Evolutionary conservation across 2,329 filamentous ascomycete genomes (phyloP).

Genomic region (Xylaria hypoxylon): DNA sequence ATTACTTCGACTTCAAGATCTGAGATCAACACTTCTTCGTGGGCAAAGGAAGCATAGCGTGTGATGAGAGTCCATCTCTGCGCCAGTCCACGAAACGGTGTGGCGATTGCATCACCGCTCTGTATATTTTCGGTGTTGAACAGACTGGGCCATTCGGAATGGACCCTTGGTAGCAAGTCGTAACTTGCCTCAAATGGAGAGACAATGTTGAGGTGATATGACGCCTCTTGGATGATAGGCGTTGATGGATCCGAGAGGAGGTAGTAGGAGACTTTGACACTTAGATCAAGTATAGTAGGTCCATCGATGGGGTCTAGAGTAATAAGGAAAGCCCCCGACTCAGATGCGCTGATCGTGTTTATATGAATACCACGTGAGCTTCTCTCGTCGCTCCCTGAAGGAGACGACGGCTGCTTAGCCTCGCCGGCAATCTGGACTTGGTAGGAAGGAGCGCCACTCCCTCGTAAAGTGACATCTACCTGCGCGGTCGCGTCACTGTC

Average conservation of each 20-base stretch:
- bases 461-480: conserved; percentile 75
- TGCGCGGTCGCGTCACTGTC: conserved; percentile 80
- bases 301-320: conserved; percentile 62
- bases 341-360: conserved; percentile 61
- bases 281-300: conserved; percentile 72
- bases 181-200: conserved; percentile 93
- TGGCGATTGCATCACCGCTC: conserved; percentile 49
- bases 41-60: conserved; percentile 80
- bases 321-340: conserved; percentile 60
- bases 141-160: conserved; percentile 87
- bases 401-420: conserved; percentile 50
- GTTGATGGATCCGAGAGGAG: conserved; percentile 83
- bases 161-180: conserved; percentile 82
- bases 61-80: conserved; percentile 86
- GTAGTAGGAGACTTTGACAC: conserved; percentile 80
- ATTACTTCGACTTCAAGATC: conserved; percentile 73
- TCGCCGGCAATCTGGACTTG: conserved; percentile 55
- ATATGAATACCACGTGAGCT: conserved; percentile 58
- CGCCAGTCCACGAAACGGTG: conserved; percentile 68
- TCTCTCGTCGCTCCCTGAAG: conserved; percentile 55
- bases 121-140: conserved; percentile 72
- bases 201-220: conserved; percentile 77
- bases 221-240: conserved; percentile 78
- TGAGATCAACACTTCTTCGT: conserved; percentile 73
- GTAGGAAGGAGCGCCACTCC: conserved; percentile 64